Base-by-base conservation (phyloP, 257 asterid genomes). In the Thymus mandschuricus region DNA sequence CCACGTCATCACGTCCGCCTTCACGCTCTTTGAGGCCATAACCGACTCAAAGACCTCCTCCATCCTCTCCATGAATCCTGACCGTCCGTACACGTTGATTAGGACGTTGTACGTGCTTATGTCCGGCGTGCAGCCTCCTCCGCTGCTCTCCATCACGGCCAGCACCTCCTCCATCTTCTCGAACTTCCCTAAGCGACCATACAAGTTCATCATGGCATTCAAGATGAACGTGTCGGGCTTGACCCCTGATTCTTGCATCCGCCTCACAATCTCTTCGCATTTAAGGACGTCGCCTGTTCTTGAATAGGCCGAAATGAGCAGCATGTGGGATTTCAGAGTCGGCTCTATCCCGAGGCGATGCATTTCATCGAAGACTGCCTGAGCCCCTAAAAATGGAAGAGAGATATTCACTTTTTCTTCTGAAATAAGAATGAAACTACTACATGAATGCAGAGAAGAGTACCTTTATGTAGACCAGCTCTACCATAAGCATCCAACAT, bases 401-500 rank as follows among this genome's bases (percentile, higher is more conserved):
- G 3, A n/a, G 38, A 10, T 9, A 31, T 1, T 62, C 4, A 38
- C 6, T 5, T 4, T 38, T 5, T 38, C 41, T 38, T 38, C 6
- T 38, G 41, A 38, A 38, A 38, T 38, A 7, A 38, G 6, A 38
- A 38, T 38, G 41, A 38, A 38, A 2, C 13, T 48, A 27, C 5
- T 3, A 11, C 12, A 44, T 44, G 49, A 44, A 10, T 38, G 6
- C 12, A 38, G 6, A 38, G 41, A 38, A 38, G 41, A 38, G 41
- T 12, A 59, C 97, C 96, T 79, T 86, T 81, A 66, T 89, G 81
- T 57, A 89, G 89, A 70, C 96, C 96, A 10, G 95, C 92, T 82
- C 88, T 86, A 30, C 96, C 97, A 64, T 91, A 91, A 31, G 97
- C 97, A 69, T 91, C 97, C 78, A 91, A 79, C 95, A 89, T 80